Conservation (phyloP, 768 basidiomycete species). For the Boletus tomentosulus region DNA sequence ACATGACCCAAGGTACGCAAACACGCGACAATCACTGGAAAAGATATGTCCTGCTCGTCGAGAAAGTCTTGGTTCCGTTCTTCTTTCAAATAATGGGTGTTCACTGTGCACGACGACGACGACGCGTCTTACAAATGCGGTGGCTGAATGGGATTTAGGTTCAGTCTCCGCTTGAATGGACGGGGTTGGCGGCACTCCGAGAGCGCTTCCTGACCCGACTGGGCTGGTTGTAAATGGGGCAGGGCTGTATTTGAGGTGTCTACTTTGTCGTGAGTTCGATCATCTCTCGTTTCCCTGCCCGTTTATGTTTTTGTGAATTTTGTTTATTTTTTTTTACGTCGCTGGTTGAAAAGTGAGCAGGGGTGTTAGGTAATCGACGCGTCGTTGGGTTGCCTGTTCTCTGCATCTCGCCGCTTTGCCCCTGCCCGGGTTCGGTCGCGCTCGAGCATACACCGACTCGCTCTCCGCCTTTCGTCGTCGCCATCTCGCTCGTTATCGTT, state of each 20-base stretch:
- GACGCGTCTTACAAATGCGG: slow-evolving; percentile 4
- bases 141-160: background rate
- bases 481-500: slow-evolving; percentile 2
- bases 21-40: background rate
- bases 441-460: slow-evolving; percentile 2
- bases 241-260: background rate
- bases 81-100: background rate
- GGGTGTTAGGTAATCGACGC: slow-evolving; percentile 31
- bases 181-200: background rate
- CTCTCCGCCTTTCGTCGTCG: background rate
- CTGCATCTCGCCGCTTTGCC: slow-evolving; percentile 21
- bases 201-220: slow-evolving; percentile 1
- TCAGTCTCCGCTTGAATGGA: slow-evolving; percentile 18
- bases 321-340: slow-evolving; percentile 11
- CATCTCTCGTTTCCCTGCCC: background rate
- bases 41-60: background rate
- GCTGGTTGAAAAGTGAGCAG: slow-evolving; percentile 23
- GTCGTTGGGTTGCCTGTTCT: slow-evolving; percentile 22
- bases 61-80: background rate
- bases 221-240: slow-evolving; percentile 13
- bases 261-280: background rate
- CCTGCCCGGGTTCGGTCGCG: slow-evolving; percentile 20
- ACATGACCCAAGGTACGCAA: background rate
- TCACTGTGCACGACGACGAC: slow-evolving; percentile 8
- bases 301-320: slow-evolving; percentile 1